Percentiles rank a stretch among this genome's conserved stretches.
phyloP scores from a whole-genome alignment of 441 rosid genomes.

The Brassica balearica region DNA sequence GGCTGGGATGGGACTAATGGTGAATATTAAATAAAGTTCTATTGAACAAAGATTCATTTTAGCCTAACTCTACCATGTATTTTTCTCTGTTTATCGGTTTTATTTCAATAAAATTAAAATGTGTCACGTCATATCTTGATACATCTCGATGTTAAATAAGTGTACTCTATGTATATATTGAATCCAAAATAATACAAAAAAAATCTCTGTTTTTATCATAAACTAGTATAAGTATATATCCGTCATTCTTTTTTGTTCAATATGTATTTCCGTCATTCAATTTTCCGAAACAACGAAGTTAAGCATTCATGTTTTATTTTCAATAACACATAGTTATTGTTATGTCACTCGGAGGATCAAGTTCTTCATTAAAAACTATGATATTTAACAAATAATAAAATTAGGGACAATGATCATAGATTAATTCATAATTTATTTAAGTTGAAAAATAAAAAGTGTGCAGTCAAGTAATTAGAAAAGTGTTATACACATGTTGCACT shows the following conservation, averaged over 20 bases:
- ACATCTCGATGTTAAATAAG: neutral
- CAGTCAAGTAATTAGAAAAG: neutral
- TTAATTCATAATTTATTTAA: neutral
- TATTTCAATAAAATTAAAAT: neutral
- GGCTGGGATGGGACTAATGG: neutral
- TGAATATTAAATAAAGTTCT: conserved; percentile 31
- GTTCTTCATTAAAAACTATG: neutral
- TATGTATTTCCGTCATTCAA: neutral
- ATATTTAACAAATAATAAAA: neutral
- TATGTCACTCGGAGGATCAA: neutral
- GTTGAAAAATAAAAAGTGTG: neutral
- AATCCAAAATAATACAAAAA: neutral
- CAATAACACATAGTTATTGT: neutral
- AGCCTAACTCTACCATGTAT: neutral
- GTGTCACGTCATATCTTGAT: conserved; percentile 2
- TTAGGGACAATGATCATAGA: neutral
- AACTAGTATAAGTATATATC: neutral
- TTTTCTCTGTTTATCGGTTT: neutral
- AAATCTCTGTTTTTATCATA: neutral
- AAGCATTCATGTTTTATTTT: neutral
- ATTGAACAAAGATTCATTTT: neutral
- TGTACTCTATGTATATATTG: neutral
- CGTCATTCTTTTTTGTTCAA: neutral
- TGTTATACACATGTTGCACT: neutral
- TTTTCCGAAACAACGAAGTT: neutral